phyloP scores from a whole-genome alignment of 352 stramenopile genomes.

The Globisporangium alternatum region DNA sequence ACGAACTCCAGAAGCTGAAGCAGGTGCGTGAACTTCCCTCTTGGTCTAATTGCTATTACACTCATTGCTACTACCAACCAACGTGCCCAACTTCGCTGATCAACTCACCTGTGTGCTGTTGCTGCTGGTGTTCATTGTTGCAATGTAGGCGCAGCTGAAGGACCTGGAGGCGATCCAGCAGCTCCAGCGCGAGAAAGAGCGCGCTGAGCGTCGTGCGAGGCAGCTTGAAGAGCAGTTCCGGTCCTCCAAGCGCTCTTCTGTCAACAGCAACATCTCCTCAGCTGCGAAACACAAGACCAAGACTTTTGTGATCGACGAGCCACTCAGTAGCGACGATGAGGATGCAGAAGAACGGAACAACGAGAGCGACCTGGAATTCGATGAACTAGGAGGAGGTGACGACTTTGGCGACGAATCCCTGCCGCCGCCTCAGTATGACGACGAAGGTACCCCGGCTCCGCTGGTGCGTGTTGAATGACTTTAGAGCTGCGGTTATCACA shows the following conservation, averaged over 20 bases:
- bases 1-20: constrained; percentile 52
- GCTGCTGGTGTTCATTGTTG: not conserved
- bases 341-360: constrained; percentile 3
- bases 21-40: constrained; percentile 20
- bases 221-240: constrained; percentile 25
- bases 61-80: no score
- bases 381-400: not conserved
- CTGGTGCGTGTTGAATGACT: not conserved
- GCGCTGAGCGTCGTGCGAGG: constrained; percentile 28
- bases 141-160: constrained; percentile 30
- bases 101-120: no score
- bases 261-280: not conserved
- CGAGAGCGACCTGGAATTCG: constrained; percentile 11
- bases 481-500: not conserved
- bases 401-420: constrained; percentile 17
- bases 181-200: constrained; percentile 34
- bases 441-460: not conserved
- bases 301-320: constrained; percentile 21
- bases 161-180: constrained; percentile 36
- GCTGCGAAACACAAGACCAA: not conserved
- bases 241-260: not conserved
- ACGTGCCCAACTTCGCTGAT: no score
- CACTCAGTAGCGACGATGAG: not conserved
- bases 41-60: constrained; percentile 1
- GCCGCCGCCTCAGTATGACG: constrained; percentile 19